These are phyloP conservation scores for Acanthochlamys bracteata DNA, from an alignment of 106 monocot species.

Conservation along the genomic window DNA sequence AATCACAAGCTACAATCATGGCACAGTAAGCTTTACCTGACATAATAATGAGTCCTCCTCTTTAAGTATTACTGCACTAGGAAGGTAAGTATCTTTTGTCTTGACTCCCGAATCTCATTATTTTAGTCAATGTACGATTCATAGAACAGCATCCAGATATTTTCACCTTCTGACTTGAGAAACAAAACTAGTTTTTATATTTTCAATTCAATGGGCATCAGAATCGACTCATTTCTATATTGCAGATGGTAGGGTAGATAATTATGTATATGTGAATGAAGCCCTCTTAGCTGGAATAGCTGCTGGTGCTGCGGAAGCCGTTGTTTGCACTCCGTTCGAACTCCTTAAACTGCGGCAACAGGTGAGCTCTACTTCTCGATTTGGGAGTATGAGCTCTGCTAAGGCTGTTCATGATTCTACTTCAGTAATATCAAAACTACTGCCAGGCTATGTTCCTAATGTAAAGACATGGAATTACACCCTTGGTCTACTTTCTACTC, in stretches of 20 bases:
- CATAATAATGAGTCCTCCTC: no score
- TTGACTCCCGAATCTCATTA: no score
- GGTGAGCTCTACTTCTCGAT: conserved; percentile 38
- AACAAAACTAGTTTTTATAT: not conserved
- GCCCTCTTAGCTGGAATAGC: conserved; percentile 78
- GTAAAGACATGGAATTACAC: conserved; percentile 46
- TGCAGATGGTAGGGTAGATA: conserved; percentile 94
- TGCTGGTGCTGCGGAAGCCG: conserved; percentile 63
- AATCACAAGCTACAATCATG: no score
- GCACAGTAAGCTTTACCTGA: no score
- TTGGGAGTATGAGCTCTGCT: conserved; percentile 12
- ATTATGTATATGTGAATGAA: conserved; percentile 79
- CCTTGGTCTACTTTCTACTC: conserved; percentile 44
- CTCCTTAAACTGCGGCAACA: conserved; percentile 78
- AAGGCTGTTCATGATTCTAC: conserved; percentile 15
- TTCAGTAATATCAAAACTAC: conserved; percentile 42
- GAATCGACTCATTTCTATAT: conserved; percentile 1
- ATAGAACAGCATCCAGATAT: no score
- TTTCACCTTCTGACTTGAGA: not conserved
- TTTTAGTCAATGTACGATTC: no score
- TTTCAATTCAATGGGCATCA: not conserved
- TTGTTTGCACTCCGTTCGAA: conserved; percentile 77
- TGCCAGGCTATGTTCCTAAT: conserved; percentile 56
- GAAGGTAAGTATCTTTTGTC: no score
- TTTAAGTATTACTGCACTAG: no score